Evolutionary conservation across 2,329 filamentous ascomycete species (phyloP).

Genomic region (Diaporthe citri): DNA sequence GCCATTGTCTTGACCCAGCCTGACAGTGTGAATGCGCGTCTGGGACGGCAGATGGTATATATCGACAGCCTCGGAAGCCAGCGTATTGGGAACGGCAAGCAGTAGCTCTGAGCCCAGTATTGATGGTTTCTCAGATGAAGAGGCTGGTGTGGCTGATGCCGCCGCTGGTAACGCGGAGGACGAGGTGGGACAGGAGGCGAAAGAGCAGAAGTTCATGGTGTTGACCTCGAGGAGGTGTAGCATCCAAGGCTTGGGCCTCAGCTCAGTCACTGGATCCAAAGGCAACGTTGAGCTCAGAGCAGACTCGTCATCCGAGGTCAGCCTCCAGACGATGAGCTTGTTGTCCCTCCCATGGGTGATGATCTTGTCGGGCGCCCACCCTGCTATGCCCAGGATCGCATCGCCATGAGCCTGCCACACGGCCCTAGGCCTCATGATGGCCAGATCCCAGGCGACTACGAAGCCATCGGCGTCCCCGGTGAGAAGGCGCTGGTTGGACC

Average conservation of each 20-base stretch:
- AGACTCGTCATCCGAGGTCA: slow-evolving; percentile 71
- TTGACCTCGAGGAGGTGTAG: slow-evolving; percentile 87
- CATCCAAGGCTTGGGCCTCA: slow-evolving; percentile 81
- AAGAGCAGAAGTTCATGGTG: slow-evolving; percentile 94
- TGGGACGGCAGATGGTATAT: slow-evolving; percentile 86
- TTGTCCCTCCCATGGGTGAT: slow-evolving; percentile 96
- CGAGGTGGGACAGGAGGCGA: slow-evolving; percentile 69
- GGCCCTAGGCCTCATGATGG: slow-evolving; percentile 82
- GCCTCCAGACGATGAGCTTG: slow-evolving; percentile 86
- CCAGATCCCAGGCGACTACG: slow-evolving; percentile 86
- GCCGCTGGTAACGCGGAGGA: slow-evolving; percentile 42
- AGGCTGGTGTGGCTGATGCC: slow-evolving; percentile 39
- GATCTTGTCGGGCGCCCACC: slow-evolving; percentile 79
- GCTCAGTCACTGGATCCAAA: slow-evolving; percentile 68
- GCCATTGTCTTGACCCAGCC: slow-evolving; percentile 67
- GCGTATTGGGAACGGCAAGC: slow-evolving; percentile 84
- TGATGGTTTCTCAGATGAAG: slow-evolving; percentile 19
- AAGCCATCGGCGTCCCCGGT: slow-evolving; percentile 94
- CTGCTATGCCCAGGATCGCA: slow-evolving; percentile 79
- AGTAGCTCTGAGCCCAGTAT: slow-evolving; percentile 62
- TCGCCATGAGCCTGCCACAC: slow-evolving; percentile 90
- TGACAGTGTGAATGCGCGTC: slow-evolving; percentile 71
- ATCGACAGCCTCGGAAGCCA: slow-evolving; percentile 82
- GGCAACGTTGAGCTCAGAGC: slow-evolving; percentile 77
- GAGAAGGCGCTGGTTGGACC: slow-evolving; percentile 79